Evolutionary conservation across 257 asterid species (phyloP).

Genomic region (Nicotiana paniculata): DNA sequence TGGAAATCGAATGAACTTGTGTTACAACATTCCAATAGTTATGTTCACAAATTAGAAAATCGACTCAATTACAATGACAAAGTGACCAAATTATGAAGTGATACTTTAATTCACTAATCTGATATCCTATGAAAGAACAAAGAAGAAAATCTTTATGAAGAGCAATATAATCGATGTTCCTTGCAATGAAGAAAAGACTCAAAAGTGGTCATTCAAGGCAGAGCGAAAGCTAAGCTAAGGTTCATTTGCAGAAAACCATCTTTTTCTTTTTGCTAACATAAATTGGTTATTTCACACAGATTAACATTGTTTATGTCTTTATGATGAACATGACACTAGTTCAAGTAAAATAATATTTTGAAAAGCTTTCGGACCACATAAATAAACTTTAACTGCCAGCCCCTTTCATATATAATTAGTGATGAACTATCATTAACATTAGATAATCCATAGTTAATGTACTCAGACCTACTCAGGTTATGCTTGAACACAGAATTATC

Average conservation of each 20-base stretch:
- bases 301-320: background rate
- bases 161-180: background rate
- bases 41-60: background rate
- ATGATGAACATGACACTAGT: background rate
- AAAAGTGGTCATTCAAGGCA: background rate
- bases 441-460: background rate
- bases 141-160: background rate
- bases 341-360: background rate
- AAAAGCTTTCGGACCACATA: background rate
- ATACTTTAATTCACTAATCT: background rate
- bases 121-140: constrained; percentile 1
- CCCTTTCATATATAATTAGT: background rate
- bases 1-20: constrained; percentile 22
- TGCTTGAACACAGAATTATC: background rate
- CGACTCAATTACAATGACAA: background rate
- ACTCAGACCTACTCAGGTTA: background rate
- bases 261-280: background rate
- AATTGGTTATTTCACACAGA: background rate
- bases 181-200: background rate
- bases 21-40: constrained; percentile 4
- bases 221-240: background rate
- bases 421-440: background rate
- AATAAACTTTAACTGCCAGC: background rate
- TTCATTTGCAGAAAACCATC: background rate
- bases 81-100: background rate